Conservation (phyloP, 176 grass and related monocot species). For the Phoenix dactylifera region DNA sequence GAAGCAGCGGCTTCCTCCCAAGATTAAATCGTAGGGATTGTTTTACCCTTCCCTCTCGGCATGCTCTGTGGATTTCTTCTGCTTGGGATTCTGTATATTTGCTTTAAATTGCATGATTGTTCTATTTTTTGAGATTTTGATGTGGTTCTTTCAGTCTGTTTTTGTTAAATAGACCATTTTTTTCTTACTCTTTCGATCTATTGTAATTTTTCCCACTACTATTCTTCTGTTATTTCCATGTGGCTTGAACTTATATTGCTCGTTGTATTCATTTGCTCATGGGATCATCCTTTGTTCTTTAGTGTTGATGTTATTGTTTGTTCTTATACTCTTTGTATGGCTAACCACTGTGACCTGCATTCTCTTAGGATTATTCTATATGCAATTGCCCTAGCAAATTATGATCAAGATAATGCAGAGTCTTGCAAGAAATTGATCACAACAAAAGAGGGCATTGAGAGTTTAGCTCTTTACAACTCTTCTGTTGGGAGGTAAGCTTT, state of each 20-base stretch:
- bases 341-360: not conserved
- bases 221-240: too few species aligned
- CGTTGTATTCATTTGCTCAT: too few species aligned
- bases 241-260: too few species aligned
- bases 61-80: not conserved
- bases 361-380: slow-evolving; percentile 77
- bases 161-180: too few species aligned
- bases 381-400: slow-evolving; percentile 74
- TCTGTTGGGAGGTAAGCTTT: slow-evolving; percentile 61
- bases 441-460: slow-evolving; percentile 63
- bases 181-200: too few species aligned
- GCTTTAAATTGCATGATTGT: not conserved
- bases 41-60: not conserved
- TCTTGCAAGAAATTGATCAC: slow-evolving; percentile 40
- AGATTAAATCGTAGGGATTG: slow-evolving; percentile 73
- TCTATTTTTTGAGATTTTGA: too few species aligned
- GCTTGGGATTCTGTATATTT: not conserved
- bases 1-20: slow-evolving; percentile 53
- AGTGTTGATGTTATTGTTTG: too few species aligned
- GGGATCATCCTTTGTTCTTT: too few species aligned
- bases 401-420: slow-evolving; percentile 56
- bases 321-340: not conserved
- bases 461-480: slow-evolving; percentile 62
- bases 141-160: too few species aligned
- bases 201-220: too few species aligned